These are phyloP conservation scores for Ustilago cynodontis DNA, from an alignment of 1,284 basidiomycete genomes.

Conservation along the genomic window DNA sequence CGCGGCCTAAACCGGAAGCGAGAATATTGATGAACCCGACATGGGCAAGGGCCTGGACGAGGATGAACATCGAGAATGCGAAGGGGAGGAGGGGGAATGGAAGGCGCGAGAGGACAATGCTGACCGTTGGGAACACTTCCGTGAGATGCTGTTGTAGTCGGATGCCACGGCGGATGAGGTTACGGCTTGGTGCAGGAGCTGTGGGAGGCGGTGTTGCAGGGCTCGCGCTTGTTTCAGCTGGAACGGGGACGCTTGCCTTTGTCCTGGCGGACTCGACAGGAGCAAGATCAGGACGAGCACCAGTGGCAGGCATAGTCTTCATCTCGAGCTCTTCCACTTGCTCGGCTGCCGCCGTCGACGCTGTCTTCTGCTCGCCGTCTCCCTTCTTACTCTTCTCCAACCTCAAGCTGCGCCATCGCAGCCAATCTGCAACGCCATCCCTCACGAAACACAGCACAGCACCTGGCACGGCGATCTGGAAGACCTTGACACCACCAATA, in stretches of 20 bases:
- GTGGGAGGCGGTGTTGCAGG: background rate
- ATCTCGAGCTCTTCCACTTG: conserved; percentile 40
- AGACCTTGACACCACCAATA: conserved; percentile 74
- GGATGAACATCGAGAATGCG: conserved; percentile 93
- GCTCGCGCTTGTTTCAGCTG: background rate
- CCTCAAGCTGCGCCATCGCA: conserved; percentile 34
- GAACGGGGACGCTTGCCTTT: background rate
- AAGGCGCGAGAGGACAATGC: conserved; percentile 78
- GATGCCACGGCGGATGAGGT: conserved; percentile 30
- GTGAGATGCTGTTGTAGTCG: conserved; percentile 10
- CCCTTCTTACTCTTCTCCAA: conserved; percentile 19
- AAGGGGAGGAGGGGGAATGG: conserved; percentile 89
- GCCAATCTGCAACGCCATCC: conserved; percentile 77
- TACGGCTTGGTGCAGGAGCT: conserved; percentile 11
- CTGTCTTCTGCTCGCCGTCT: conserved; percentile 21
- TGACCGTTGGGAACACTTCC: conserved; percentile 79
- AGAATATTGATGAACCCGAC: conserved; percentile 94
- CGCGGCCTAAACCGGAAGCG: conserved; percentile 76
- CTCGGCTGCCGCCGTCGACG: conserved; percentile 11
- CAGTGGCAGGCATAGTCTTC: conserved; percentile 29
- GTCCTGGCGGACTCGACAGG: background rate
- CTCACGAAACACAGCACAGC: conserved; percentile 80
- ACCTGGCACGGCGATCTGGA: conserved; percentile 84
- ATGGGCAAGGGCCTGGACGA: conserved; percentile 84
- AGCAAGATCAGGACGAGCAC: conserved; percentile 20